Base-by-base conservation (phyloP, 2,329 filamentous ascomycete species). In the Exophiala mesophila region DNA sequence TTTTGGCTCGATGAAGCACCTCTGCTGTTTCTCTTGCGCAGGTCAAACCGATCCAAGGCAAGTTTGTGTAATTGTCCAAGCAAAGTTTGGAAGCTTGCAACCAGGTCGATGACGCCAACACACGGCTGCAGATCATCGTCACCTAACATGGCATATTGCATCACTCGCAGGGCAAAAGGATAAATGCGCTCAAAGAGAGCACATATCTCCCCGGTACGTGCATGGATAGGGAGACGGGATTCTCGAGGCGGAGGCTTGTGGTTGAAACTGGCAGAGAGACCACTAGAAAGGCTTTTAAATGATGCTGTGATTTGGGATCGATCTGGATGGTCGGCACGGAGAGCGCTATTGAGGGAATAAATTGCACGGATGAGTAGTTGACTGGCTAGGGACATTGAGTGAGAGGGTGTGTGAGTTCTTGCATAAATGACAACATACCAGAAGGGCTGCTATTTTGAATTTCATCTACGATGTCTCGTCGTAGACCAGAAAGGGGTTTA, bases 41-140 rank as follows among this genome's bases (percentile, higher is more conserved):
- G 19, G 24, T 28, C 36, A 10, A 40, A 38, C 37, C 49, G 46
- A 30, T 54, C 43, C 10, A 54, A 35, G n/a, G 44, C 39, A 23
- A 42, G 42, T 31, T 49, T 41, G 23, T 54, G 45, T 4, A 55
- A 43, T 7, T 38, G 43, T 17, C 38, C 44, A 1, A 55, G 35
- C 19, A 53, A 41, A 18, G 37, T 29, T 21, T 46, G 40, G 20
- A 53, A 52, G 7, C 48, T 26, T 19, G 29, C 42, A 16, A 47
- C 44, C 20, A 53, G 16, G 34, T 39, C 33, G 9, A 34, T 26
- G 4, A 41, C 24, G 36, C 17, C 48, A n/a, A 35, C 20, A 15
- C 38, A 21, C 18, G 15, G 6, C 20, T 41, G 12, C 12, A 24
- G 37, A 21, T 33, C 23, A 15, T 32, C 35, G 5, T 41, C 28